A percentile compares a stretch with the other conserved stretches of the same genome.
Conservation (phyloP, 768 basidiomycete genomes). For the Auriculariales sp. region DNA sequence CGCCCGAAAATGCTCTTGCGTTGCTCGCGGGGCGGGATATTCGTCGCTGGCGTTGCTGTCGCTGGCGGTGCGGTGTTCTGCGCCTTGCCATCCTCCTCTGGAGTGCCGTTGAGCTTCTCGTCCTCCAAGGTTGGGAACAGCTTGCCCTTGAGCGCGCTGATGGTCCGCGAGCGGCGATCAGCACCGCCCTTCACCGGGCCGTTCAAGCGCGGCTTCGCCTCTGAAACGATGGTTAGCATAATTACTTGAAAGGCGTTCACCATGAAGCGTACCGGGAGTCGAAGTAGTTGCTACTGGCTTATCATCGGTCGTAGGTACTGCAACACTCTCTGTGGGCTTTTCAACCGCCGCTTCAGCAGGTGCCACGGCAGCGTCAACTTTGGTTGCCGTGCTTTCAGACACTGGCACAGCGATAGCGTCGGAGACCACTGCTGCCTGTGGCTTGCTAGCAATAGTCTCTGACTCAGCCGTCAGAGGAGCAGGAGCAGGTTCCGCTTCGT, state of each 20-base stretch:
- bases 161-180: conserved; percentile 6
- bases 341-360: conserved; percentile 7
- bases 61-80: not conserved
- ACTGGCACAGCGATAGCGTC: not conserved
- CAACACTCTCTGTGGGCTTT: not conserved
- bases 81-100: not conserved
- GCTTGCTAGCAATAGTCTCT: not conserved
- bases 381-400: not conserved
- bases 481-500: not conserved
- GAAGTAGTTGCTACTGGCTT: not conserved
- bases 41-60: not conserved
- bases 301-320: not conserved
- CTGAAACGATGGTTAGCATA: not conserved
- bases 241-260: not conserved
- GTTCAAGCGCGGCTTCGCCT: not conserved
- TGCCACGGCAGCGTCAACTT: not conserved
- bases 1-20: conserved; percentile 38
- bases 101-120: conserved; percentile 18
- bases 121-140: conserved; percentile 16
- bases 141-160: conserved; percentile 15
- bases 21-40: conserved; percentile 31
- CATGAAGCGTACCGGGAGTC: not conserved
- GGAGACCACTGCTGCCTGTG: not conserved
- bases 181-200: not conserved
- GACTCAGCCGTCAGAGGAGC: not conserved